A percentile compares a stretch with the other conserved stretches of the same genome.
These are phyloP conservation scores for Fusarium mangiferae DNA, from an alignment of 2,329 filamentous ascomycete species.

Conservation along the genomic window DNA sequence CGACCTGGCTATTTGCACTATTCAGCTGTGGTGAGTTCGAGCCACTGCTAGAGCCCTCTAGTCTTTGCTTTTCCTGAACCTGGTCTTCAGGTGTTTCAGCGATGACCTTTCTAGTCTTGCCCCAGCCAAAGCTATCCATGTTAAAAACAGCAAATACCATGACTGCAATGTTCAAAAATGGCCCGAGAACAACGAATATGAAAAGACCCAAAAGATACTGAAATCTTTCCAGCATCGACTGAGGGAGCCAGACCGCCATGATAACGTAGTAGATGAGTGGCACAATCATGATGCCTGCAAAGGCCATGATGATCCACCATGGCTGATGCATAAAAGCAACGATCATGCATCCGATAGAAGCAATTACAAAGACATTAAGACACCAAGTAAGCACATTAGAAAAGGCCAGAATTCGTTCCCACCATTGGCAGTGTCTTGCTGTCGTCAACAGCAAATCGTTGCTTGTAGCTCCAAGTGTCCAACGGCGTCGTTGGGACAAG, in stretches of 20 bases:
- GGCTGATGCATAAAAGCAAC: constrained; percentile 43
- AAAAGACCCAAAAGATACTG: constrained; percentile 37
- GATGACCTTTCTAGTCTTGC: constrained; percentile 41
- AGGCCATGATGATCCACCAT: constrained; percentile 41
- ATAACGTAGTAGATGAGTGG: constrained; percentile 39
- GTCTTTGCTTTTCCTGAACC: constrained; percentile 4
- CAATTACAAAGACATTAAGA: constrained; percentile 42
- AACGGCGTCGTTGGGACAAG: constrained; percentile 45
- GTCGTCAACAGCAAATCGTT: constrained; percentile 38
- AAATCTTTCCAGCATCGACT: constrained; percentile 33
- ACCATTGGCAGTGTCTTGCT: constrained; percentile 39
- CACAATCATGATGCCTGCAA: constrained; percentile 42
- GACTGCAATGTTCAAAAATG: constrained; percentile 41
- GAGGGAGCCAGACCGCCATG: constrained; percentile 40
- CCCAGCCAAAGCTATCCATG: constrained; percentile 45
- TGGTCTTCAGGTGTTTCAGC: constrained; percentile 8
- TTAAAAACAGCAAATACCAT: constrained; percentile 43
- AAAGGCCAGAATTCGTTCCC: constrained; percentile 39
- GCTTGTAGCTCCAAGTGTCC: constrained; percentile 43
- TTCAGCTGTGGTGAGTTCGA: not conserved
- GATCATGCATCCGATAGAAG: constrained; percentile 43
- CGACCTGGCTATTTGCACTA: not conserved
- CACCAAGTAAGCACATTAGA: constrained; percentile 41
- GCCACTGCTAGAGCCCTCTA: not conserved
- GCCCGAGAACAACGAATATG: constrained; percentile 38